Conservation (phyloP, 306 rosid genomes). For the Pterocarpus macrocarpus region DNA sequence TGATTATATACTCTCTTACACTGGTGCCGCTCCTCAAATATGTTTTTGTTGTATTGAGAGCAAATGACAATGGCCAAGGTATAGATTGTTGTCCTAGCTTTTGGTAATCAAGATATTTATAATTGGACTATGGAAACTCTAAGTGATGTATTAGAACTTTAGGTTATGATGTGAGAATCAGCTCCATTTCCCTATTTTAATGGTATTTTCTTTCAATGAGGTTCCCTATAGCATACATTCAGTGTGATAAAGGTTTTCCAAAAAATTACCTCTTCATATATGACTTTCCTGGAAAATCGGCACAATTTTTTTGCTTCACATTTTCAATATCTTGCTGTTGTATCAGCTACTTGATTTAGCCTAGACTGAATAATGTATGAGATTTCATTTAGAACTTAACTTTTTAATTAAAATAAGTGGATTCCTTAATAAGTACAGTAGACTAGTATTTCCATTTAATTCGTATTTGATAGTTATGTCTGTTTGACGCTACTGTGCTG, state of each 20-base stretch:
- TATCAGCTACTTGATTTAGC: background rate
- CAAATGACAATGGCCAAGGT: constrained; percentile 99
- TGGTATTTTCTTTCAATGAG: background rate
- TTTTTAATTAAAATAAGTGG: background rate
- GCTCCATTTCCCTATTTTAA: constrained; percentile 14
- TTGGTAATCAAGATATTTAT: constrained; percentile 21
- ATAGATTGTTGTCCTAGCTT: constrained; percentile 44
- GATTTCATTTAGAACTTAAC: background rate
- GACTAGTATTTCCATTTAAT: constrained; percentile 7
- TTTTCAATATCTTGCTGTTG: too few relatives aligned
- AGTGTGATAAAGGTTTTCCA: constrained; percentile 1
- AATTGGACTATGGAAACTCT: constrained; percentile 12
- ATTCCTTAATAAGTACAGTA: constrained; percentile 20
- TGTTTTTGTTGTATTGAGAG: constrained; percentile 81
- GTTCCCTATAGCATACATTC: background rate
- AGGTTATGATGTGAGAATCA: background rate
- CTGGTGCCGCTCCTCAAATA: constrained; percentile 92
- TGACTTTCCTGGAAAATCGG: background rate
- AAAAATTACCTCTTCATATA: background rate
- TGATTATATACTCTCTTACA: constrained; percentile 96
- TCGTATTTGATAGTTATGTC: background rate
- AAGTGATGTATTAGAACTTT: constrained; percentile 3
- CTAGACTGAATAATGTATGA: background rate
- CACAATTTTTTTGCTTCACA: background rate
- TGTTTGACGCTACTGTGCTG: constrained; percentile 23